A percentile compares a stretch with the other conserved stretches of the same genome.
Conservation (phyloP, 2,329 filamentous ascomycete species). For the Phyllosticta capitalensis region DNA sequence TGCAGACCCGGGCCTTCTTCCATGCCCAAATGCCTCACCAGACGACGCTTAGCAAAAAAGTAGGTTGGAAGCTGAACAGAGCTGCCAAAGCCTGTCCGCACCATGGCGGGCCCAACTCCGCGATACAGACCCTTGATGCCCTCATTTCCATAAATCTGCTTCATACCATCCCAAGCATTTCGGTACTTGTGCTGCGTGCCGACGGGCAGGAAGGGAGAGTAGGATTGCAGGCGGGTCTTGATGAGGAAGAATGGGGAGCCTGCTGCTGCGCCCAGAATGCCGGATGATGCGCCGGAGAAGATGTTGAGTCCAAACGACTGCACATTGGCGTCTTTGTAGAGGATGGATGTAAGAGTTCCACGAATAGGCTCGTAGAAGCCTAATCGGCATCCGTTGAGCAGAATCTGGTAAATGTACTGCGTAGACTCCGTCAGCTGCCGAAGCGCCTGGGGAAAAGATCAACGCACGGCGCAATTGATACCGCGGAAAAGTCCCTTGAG, state of each 20-base stretch:
- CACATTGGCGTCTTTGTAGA: conserved; percentile 62
- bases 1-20: conserved; percentile 84
- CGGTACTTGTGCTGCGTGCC: conserved; percentile 94
- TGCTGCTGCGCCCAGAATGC: conserved; percentile 82
- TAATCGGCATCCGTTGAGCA: conserved; percentile 90
- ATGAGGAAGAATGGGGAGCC: conserved; percentile 96
- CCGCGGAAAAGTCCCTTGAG: conserved; percentile 77
- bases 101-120: conserved; percentile 87
- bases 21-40: conserved; percentile 77
- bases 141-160: conserved; percentile 67
- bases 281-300: conserved; percentile 80
- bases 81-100: conserved; percentile 89
- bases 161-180: conserved; percentile 74
- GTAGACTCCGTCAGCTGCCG: conserved; percentile 11
- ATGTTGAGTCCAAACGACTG: conserved; percentile 90
- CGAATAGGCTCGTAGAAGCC: conserved; percentile 97
- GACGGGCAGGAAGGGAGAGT: conserved; percentile 82
- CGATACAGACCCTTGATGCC: conserved; percentile 77
- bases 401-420: conserved; percentile 86
- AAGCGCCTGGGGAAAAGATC: conserved; percentile 2
- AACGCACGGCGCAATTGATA: conserved; percentile 64
- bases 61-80: conserved; percentile 96
- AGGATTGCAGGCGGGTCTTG: conserved; percentile 93
- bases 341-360: conserved; percentile 53
- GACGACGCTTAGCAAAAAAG: conserved; percentile 86